Percentiles rank a stretch among this genome's conserved stretches.
Evolutionary conservation across 2,329 filamentous ascomycete species (phyloP).

Genomic region (Ascochyta koolunga): DNA sequence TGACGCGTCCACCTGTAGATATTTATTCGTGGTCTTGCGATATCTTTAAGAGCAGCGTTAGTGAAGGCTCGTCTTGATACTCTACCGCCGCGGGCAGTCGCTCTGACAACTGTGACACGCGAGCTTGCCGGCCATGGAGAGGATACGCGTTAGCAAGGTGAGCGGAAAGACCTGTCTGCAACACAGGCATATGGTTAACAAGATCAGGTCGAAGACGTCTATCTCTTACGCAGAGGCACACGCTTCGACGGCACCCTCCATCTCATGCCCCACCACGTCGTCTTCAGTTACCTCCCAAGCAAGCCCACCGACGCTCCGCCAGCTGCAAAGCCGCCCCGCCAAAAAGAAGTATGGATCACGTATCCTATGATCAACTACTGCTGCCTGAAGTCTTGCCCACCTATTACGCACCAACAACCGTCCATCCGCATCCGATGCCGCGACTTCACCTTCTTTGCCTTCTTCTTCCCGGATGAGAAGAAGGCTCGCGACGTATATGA

Average conservation of each 20-base stretch:
- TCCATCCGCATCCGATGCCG: slow-evolving; percentile 87
- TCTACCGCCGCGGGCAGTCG: slow-evolving; percentile 10
- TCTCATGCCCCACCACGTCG: slow-evolving; percentile 67
- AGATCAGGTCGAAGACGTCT: slow-evolving; percentile 66
- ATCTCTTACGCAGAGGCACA: slow-evolving; percentile 62
- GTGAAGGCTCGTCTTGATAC: background rate
- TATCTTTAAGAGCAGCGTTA: background rate
- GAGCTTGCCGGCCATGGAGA: slow-evolving; percentile 47
- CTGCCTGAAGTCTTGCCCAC: slow-evolving; percentile 74
- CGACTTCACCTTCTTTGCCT: slow-evolving; percentile 92
- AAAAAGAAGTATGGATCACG: slow-evolving; percentile 86
- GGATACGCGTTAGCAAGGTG: slow-evolving; percentile 55
- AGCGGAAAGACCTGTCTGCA: background rate
- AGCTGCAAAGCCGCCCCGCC: slow-evolving; percentile 52
- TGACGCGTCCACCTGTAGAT: background rate
- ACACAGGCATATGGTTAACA: slow-evolving; percentile 16
- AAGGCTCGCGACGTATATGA: slow-evolving; percentile 86
- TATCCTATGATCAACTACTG: slow-evolving; percentile 90
- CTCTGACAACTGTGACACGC: slow-evolving; percentile 11
- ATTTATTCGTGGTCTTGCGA: background rate
- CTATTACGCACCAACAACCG: slow-evolving; percentile 72
- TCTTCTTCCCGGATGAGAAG: slow-evolving; percentile 79
- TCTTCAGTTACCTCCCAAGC: slow-evolving; percentile 64
- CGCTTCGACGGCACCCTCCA: slow-evolving; percentile 66
- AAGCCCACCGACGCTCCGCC: slow-evolving; percentile 40